These are phyloP conservation scores for Plasmodium cynomolgi DNA, from an alignment of 169 alveolate species.

Conservation along the genomic window DNA sequence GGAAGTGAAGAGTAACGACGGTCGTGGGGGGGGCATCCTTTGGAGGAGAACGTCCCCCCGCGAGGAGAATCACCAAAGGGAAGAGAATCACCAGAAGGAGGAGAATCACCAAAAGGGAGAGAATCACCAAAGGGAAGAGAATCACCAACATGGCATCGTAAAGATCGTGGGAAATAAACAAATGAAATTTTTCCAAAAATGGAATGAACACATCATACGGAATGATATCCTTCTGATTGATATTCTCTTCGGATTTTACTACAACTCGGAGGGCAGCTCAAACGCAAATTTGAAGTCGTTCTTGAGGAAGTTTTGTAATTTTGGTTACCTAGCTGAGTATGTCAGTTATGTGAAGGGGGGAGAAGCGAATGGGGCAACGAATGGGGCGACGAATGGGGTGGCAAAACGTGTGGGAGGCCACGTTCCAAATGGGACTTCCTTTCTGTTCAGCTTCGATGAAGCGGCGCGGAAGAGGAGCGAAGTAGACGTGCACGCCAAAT, in stretches of 20 bases:
- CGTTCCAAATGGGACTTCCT: background rate
- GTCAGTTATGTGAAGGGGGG: conserved; percentile 13
- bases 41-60: background rate
- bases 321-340: conserved; percentile 26
- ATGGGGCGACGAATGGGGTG: background rate
- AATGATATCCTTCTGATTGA: conserved; percentile 41
- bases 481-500: background rate
- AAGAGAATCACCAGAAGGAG: background rate
- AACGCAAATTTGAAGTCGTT: background rate
- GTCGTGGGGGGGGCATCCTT: background rate
- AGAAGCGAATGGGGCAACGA: background rate
- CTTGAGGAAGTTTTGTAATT: conserved; percentile 29
- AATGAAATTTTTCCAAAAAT: conserved; percentile 27
- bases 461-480: background rate
- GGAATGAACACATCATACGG: conserved; percentile 3
- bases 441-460: background rate
- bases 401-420: no score
- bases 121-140: background rate
- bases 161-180: conserved; percentile 22
- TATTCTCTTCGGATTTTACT: conserved; percentile 16
- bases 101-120: background rate
- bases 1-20: background rate
- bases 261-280: background rate
- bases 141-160: background rate
- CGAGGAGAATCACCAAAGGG: background rate